A percentile compares a stretch with the other conserved stretches of the same genome.
Conservation (phyloP, 106 monocot species). For the Dioscorea alata region DNA sequence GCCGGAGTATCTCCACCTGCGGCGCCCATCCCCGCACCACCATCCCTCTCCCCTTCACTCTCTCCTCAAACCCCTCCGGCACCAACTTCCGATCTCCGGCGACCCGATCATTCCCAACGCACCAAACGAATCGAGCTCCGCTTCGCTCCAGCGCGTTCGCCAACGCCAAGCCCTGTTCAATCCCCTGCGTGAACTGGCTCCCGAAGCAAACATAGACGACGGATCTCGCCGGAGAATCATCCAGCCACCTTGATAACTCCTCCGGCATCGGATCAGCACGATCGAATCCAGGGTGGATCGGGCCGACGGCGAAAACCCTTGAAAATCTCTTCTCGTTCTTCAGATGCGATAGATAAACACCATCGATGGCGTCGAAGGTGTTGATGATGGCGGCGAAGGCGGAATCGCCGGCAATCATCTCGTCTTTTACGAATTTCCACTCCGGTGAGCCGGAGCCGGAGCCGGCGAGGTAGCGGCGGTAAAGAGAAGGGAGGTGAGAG, state of each 20-base stretch:
- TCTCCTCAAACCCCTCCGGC: slow-evolving; percentile 8
- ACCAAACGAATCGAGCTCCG: slow-evolving; percentile 33
- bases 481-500: slow-evolving; percentile 19
- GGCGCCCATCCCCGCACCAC: slow-evolving; percentile 38
- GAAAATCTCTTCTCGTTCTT: not conserved
- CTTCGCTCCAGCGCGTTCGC: slow-evolving; percentile 34
- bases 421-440: slow-evolving; percentile 16
- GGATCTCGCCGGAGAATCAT: slow-evolving; percentile 15
- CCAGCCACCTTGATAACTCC: slow-evolving; percentile 27
- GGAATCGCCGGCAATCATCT: slow-evolving; percentile 10
- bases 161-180: slow-evolving; percentile 18
- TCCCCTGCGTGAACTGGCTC: slow-evolving; percentile 19
- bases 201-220: slow-evolving; percentile 62
- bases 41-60: slow-evolving; percentile 2
- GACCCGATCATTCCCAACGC: not conserved
- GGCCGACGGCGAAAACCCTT: slow-evolving; percentile 56
- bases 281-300: slow-evolving; percentile 1
- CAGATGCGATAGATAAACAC: slow-evolving; percentile 16
- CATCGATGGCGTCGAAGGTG: slow-evolving; percentile 36
- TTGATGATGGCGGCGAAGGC: slow-evolving; percentile 35
- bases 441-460: slow-evolving; percentile 14
- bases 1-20: slow-evolving; percentile 32
- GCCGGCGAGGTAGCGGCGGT: slow-evolving; percentile 9
- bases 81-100: not conserved
- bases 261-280: slow-evolving; percentile 1